These are phyloP conservation scores for Stemphylium lycopersici DNA, from an alignment of 2,329 filamentous ascomycete species.

Conservation along the genomic window DNA sequence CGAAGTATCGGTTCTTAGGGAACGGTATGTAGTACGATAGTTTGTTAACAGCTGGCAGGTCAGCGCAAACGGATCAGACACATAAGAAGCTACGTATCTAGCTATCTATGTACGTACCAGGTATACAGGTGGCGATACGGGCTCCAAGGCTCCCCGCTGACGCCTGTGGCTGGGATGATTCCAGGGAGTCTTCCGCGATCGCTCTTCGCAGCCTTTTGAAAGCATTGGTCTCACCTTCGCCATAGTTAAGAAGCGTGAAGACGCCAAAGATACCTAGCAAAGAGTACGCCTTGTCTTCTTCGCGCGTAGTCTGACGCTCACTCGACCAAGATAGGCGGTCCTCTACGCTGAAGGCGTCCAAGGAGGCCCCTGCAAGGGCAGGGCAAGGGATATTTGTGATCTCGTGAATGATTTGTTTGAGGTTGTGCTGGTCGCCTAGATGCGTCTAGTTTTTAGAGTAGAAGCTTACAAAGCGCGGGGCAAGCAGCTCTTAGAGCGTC, in stretches of 20 bases:
- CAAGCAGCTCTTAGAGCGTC: conserved; percentile 12
- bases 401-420: neutral
- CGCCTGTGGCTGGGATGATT: neutral
- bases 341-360: neutral
- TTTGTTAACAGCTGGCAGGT: neutral
- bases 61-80: neutral
- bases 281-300: neutral
- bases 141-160: no score
- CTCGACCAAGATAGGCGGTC: neutral
- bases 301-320: neutral
- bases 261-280: neutral
- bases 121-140: no score
- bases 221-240: conserved; percentile 1
- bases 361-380: neutral
- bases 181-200: neutral
- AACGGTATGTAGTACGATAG: conserved; percentile 27
- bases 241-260: neutral
- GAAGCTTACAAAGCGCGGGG: neutral
- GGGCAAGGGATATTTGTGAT: neutral
- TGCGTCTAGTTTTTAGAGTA: neutral
- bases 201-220: neutral
- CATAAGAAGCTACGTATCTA: neutral
- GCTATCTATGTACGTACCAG: neutral
- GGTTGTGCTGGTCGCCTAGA: neutral
- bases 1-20: conserved; percentile 31